Evolutionary conservation across 495 filamentous ascomycete genomes (phyloP).

Genomic region (Daldinia childiae): DNA sequence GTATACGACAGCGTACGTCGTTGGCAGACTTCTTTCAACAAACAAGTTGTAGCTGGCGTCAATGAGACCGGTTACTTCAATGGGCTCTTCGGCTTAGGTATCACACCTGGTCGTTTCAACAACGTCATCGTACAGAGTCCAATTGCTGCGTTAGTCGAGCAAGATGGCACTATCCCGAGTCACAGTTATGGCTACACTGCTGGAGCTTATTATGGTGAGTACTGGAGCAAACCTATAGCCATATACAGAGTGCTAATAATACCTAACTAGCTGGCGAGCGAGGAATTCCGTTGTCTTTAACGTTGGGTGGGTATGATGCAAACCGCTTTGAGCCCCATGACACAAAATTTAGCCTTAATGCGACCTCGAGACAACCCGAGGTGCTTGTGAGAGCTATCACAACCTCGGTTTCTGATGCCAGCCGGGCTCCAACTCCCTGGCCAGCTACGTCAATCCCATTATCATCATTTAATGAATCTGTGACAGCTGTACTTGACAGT

Average conservation of each 20-base stretch:
- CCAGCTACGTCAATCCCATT: conserved; percentile 51
- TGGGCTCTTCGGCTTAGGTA: conserved; percentile 67
- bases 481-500: conserved; percentile 68
- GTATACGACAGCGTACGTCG: conserved; percentile 54
- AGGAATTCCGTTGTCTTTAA: conserved; percentile 65
- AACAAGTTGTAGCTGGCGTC: conserved; percentile 62
- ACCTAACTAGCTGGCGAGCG: conserved; percentile 43
- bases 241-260: conserved; percentile 36
- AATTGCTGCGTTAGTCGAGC: conserved; percentile 57
- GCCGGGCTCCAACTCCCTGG: conserved; percentile 55
- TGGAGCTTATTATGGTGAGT: conserved; percentile 68
- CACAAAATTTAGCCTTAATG: conserved; percentile 62
- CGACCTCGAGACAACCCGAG: conserved; percentile 55
- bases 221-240: background rate
- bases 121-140: conserved; percentile 48
- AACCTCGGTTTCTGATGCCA: conserved; percentile 54
- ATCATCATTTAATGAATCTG: conserved; percentile 55
- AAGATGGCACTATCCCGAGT: conserved; percentile 64
- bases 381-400: conserved; percentile 66
- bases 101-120: conserved; percentile 55
- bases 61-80: conserved; percentile 65
- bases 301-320: conserved; percentile 71
- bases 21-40: conserved; percentile 55
- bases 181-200: conserved; percentile 74
- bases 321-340: conserved; percentile 66